Conservation (phyloP, 2,329 filamentous ascomycete genomes). For the Geosmithia flava region DNA sequence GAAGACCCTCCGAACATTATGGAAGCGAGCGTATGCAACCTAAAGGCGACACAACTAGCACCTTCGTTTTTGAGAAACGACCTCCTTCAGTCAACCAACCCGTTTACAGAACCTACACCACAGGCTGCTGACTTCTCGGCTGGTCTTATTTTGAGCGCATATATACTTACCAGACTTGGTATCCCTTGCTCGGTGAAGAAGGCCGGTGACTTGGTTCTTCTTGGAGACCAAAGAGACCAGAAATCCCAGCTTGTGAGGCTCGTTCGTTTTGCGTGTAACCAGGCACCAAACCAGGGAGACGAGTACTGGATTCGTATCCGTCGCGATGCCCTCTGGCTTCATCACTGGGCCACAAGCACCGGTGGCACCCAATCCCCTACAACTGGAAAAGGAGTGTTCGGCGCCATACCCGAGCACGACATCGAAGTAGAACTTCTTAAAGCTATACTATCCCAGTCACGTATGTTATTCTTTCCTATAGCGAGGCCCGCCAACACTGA, state of each 20-base stretch:
- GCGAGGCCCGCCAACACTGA: constrained; percentile 2
- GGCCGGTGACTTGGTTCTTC: constrained; percentile 51
- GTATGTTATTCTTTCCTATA: constrained; percentile 28
- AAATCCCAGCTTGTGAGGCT: constrained; percentile 43
- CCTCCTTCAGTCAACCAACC: constrained; percentile 47
- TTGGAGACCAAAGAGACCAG: constrained; percentile 53
- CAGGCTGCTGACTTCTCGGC: constrained; percentile 47
- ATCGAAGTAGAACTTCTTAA: constrained; percentile 64
- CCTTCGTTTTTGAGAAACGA: constrained; percentile 21
- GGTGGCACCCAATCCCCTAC: constrained; percentile 5
- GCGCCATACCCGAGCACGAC: constrained; percentile 44
- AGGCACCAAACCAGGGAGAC: constrained; percentile 46
- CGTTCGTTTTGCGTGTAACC: constrained; percentile 37
- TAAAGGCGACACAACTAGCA: constrained; percentile 10
- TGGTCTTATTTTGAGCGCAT: constrained; percentile 49
- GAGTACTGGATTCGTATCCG: constrained; percentile 49
- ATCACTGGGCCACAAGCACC: constrained; percentile 50
- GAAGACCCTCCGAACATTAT: constrained; percentile 28
- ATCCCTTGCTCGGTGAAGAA: constrained; percentile 36
- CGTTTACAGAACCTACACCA: constrained; percentile 48
- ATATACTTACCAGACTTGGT: constrained; percentile 38
- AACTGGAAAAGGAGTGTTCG: constrained; percentile 38
- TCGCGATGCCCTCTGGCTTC: constrained; percentile 59
- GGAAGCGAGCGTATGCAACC: constrained; percentile 9
- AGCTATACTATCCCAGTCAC: constrained; percentile 46